Evolutionary conservation across 1,284 basidiomycete genomes (phyloP).

Genomic region (Rugiboletus extremiorientalis): DNA sequence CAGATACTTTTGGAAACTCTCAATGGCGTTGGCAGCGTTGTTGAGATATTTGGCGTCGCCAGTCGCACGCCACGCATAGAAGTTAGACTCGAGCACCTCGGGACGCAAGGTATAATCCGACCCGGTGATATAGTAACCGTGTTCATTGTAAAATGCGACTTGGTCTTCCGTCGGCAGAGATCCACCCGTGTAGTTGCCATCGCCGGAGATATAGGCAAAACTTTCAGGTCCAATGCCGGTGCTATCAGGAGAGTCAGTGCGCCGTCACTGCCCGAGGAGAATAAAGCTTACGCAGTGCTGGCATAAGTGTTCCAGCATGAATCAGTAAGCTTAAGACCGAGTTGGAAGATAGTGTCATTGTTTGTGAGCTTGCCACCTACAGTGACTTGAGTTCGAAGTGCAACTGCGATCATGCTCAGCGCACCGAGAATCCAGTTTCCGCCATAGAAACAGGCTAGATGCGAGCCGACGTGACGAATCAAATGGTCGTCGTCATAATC

Average conservation of each 20-base stretch:
- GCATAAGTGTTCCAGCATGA: constrained; percentile 78
- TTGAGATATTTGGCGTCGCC: constrained; percentile 48
- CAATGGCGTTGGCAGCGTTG: constrained; percentile 36
- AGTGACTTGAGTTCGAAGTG: constrained; percentile 3
- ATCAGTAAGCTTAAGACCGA: constrained; percentile 60
- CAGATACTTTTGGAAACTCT: constrained; percentile 50
- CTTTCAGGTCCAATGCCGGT: constrained; percentile 73
- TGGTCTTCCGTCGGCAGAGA: constrained; percentile 37
- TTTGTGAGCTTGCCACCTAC: constrained; percentile 62
- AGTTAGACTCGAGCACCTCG: constrained; percentile 76
- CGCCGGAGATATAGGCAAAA: constrained; percentile 58
- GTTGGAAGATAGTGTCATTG: constrained; percentile 65
- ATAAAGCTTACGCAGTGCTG: constrained; percentile 54
- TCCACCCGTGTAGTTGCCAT: constrained; percentile 53
- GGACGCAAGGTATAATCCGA: constrained; percentile 57
- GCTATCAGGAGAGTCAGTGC: constrained; percentile 32
- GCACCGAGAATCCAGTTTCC: constrained; percentile 72
- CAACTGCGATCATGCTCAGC: constrained; percentile 7
- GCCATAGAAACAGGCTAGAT: constrained; percentile 68
- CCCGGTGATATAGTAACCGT: constrained; percentile 63
- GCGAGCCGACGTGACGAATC: constrained; percentile 63
- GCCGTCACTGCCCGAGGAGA: not conserved
- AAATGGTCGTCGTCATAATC: constrained; percentile 45
- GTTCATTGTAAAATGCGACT: constrained; percentile 51
- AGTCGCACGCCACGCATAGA: constrained; percentile 74